Conservation (phyloP, 1,284 basidiomycete species). For the Sutorius eximius region DNA sequence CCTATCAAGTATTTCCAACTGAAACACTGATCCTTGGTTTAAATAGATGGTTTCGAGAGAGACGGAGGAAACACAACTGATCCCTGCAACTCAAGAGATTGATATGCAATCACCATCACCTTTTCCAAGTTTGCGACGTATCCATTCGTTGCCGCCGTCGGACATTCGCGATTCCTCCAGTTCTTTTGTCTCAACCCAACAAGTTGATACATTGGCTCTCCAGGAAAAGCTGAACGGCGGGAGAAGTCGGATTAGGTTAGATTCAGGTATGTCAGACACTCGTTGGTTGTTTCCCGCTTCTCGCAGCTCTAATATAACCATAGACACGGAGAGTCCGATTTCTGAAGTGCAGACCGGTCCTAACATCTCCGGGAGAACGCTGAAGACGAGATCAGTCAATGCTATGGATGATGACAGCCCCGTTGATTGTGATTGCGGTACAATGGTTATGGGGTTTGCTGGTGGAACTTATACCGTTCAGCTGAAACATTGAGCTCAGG, state of each 20-base stretch:
- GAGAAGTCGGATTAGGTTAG: constrained; percentile 18
- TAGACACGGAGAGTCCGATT: constrained; percentile 51
- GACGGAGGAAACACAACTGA: constrained; percentile 47
- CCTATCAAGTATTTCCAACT: background rate
- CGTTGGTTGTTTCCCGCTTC: constrained; percentile 26
- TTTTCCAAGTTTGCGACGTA: constrained; percentile 3
- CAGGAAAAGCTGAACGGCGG: constrained; percentile 38
- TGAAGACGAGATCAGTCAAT: background rate
- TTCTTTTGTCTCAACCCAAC: constrained; percentile 30
- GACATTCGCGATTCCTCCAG: constrained; percentile 30
- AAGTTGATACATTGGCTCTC: constrained; percentile 43
- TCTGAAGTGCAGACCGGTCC: constrained; percentile 8
- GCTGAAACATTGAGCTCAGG: constrained; percentile 35
- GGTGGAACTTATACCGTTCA: background rate
- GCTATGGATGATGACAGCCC: constrained; percentile 16
- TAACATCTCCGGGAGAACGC: background rate
- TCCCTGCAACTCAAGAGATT: constrained; percentile 35
- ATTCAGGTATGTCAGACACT: constrained; percentile 49
- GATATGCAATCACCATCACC: constrained; percentile 28
- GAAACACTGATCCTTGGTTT: background rate
- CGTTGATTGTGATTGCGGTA: constrained; percentile 63
- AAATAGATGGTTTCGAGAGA: constrained; percentile 25
- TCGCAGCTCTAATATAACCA: background rate
- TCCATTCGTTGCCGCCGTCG: constrained; percentile 39
- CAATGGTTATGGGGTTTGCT: constrained; percentile 41